Evolutionary conservation across 169 alveolate genomes (phyloP), one percentile per base, ranked within the genome.

Genomic region (Plasmodium adleri): DNA sequence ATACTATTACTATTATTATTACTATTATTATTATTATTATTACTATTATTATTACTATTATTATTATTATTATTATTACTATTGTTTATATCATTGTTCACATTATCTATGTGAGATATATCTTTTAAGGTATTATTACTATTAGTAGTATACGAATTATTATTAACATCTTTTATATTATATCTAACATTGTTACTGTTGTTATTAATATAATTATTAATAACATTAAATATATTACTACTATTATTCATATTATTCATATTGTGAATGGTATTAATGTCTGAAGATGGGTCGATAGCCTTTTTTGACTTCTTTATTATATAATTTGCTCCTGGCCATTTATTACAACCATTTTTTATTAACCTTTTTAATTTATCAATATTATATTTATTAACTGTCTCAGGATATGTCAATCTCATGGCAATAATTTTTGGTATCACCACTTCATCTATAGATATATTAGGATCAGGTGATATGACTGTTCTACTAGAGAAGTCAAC

Each of bases 401-500:
- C 99, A 5, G 99, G 99, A 92, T 96, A 98, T 3, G 99, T 99
- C 50, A 99, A 91, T 22, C 95, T 95, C 93, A 93, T 97, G 7
- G 99, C 99, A 92, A 98, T 98, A 91, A 96, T 95, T 80, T 97
- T 96, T 9, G 99, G 99, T 3, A 99, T 96, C 28, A 98, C 99
- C 26, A 99, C 99, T 91, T 99, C 98, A 91, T 97, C 99, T 13
- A 99, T 97, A 3, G 94, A 97, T 32, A 98, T 97, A 93, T 99
- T 99, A 32, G 99, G 99, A 88, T 99, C 99, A 2, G 99, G 99
- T 1, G 99, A 98, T 45, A 99, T 99, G 39, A 99, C 99, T 10
- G 99, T 98, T 70, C 99, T 93, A 28, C 99, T 99, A 1, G 99
- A 97, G 93, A 97, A 99, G 88, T 99, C 99, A n/a, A 98, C 99